Evolutionary conservation across 345 rosid genomes (phyloP).

Genomic region (Raphanus raphanistrum): DNA sequence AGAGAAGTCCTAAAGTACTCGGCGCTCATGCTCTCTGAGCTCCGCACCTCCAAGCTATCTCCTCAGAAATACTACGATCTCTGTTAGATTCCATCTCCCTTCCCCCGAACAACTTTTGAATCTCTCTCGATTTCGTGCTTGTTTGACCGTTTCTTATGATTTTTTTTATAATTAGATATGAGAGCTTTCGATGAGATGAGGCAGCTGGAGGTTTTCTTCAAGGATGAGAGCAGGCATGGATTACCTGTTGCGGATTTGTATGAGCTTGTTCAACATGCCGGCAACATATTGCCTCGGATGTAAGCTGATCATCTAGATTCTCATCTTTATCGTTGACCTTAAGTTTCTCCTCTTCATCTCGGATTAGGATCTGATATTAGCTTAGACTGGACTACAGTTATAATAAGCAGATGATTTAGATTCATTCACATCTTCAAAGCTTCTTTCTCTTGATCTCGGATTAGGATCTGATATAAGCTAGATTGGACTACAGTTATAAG

Average conservation of each 20-base stretch:
- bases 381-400: background rate
- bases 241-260: constrained; percentile 74
- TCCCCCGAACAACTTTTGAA: background rate
- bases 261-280: constrained; percentile 95
- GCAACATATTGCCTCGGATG: constrained; percentile 87
- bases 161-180: constrained; percentile 61
- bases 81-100: constrained; percentile 45
- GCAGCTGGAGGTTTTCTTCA: constrained; percentile 82
- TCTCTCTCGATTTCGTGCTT: constrained; percentile 21
- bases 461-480: too few species aligned
- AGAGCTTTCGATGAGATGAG: constrained; percentile 85
- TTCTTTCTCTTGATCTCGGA: too few species aligned
- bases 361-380: constrained; percentile 8
- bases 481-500: constrained; percentile 25
- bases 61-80: constrained; percentile 93
- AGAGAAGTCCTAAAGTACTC: constrained; percentile 89
- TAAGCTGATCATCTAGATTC: constrained; percentile 38
- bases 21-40: constrained; percentile 88
- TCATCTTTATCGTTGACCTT: constrained; percentile 7
- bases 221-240: constrained; percentile 78
- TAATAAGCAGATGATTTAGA: background rate
- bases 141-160: constrained; percentile 14
- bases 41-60: constrained; percentile 85
- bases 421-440: too few species aligned
- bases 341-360: background rate